Percentiles rank a stretch among this genome's conserved stretches.
Evolutionary conservation across 2,329 filamentous ascomycete species (phyloP).

Genomic region (Paecilomyces formosus): DNA sequence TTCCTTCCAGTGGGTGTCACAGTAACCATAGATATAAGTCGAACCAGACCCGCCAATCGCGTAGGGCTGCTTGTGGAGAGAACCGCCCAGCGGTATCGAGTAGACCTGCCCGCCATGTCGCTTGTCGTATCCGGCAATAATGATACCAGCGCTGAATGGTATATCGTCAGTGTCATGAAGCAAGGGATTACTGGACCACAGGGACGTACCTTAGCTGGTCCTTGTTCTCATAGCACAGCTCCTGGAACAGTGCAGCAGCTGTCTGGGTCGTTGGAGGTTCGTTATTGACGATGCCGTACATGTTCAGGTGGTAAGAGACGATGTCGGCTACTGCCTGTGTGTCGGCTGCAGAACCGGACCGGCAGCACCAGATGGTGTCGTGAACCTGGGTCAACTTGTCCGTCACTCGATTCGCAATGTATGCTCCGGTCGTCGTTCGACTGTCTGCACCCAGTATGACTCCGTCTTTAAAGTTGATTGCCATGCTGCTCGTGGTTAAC

Average conservation of each 20-base stretch:
- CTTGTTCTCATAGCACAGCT: constrained; percentile 97
- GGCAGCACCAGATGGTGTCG: constrained; percentile 99
- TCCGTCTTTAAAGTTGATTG: constrained; percentile 96
- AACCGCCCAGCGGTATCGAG: constrained; percentile 91
- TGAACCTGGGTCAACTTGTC: constrained; percentile 98
- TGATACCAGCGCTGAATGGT: constrained; percentile 71
- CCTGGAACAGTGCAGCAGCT: constrained; percentile 92
- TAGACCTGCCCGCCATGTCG: constrained; percentile 95
- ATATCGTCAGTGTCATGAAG: constrained; percentile 3
- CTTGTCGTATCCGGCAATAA: constrained; percentile 96
- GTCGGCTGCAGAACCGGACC: constrained; percentile 93
- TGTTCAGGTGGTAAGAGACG: constrained; percentile 88
- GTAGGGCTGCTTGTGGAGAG: constrained; percentile 94
- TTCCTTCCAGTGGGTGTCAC: constrained; percentile 92
- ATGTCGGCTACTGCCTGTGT: constrained; percentile 98
- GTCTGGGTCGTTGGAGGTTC: constrained; percentile 90
- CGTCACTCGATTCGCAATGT: constrained; percentile 98
- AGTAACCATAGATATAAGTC: constrained; percentile 99
- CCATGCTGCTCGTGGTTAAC: constrained; percentile 62
- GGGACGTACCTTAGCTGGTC: constrained; percentile 70
- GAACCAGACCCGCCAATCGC: constrained; percentile 94
- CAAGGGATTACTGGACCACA: neutral
- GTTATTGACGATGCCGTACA: constrained; percentile 86
- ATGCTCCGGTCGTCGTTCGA: constrained; percentile 92
- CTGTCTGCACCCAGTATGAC: constrained; percentile 96